phyloP scores from a whole-genome alignment of 306 rosid species.

The Vigna unguiculata region DNA sequence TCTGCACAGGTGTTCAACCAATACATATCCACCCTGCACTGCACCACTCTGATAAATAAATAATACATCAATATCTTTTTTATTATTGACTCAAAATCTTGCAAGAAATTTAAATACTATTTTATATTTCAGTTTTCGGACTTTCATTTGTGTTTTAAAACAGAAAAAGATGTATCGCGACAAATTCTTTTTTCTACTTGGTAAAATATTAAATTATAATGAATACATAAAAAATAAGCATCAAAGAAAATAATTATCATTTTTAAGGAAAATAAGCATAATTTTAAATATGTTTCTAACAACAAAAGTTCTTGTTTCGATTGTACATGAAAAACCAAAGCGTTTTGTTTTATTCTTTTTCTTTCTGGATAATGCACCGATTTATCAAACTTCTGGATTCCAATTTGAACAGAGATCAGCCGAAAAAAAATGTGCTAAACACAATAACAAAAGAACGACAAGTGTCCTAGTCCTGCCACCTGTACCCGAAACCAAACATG shows the following conservation, averaged over 20 bases:
- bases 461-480: constrained; percentile 67
- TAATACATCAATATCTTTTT: neutral
- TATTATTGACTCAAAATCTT: neutral
- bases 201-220: neutral
- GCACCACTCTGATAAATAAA: neutral
- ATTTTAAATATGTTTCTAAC: too few relatives aligned
- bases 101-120: neutral
- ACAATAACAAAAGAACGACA: constrained; percentile 49
- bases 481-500: constrained; percentile 62
- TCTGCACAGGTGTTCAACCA: constrained; percentile 40
- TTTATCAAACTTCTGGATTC: constrained; percentile 34
- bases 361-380: constrained; percentile 51
- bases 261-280: too few relatives aligned
- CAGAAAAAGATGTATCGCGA: neutral
- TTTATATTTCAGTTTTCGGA: neutral
- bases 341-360: neutral
- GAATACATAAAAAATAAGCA: neutral
- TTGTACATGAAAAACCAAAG: neutral
- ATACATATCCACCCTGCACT: constrained; percentile 3
- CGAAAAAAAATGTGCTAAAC: constrained; percentile 9
- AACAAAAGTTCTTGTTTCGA: too few relatives aligned
- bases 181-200: neutral
- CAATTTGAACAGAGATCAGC: neutral
- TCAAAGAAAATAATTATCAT: too few relatives aligned
- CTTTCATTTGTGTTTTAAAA: neutral